phyloP scores from a whole-genome alignment of 345 rosid genomes.

The Moringa oleifera region DNA sequence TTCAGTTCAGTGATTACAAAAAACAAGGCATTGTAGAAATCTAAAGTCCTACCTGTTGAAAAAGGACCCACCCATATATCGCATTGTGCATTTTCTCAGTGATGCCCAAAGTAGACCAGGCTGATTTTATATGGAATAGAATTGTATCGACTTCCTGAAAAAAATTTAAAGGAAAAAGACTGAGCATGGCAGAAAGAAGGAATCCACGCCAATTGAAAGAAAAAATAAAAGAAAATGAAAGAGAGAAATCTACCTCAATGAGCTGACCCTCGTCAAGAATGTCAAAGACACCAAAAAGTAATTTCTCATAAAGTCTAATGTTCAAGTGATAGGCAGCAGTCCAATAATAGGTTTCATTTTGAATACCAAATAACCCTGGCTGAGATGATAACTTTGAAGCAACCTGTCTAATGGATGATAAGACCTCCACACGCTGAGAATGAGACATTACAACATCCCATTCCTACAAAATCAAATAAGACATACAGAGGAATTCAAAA shows the following conservation, averaged over 20 bases:
- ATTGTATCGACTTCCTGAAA: conserved; percentile 69
- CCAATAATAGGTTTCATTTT: conserved; percentile 79
- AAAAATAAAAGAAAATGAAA: conserved; percentile 13
- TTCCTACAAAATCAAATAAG: conserved; percentile 46
- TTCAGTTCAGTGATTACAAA: too few species aligned
- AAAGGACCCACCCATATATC: conserved; percentile 73
- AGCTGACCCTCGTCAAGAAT: conserved; percentile 91
- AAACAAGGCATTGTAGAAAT: neutral
- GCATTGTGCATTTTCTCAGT: conserved; percentile 74
- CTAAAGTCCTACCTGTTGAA: conserved; percentile 70
- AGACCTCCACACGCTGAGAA: conserved; percentile 68
- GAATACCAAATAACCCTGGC: conserved; percentile 55
- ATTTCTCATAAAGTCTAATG: conserved; percentile 68
- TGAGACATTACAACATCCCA: conserved; percentile 71
- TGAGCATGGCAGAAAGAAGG: conserved; percentile 11
- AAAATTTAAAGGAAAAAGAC: conserved; percentile 16
- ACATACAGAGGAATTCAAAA: conserved; percentile 8
- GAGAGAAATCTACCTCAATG: conserved; percentile 55
- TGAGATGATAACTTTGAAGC: conserved; percentile 54
- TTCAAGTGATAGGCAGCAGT: conserved; percentile 75
- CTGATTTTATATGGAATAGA: conserved; percentile 50
- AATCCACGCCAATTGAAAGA: conserved; percentile 1
- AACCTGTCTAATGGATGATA: conserved; percentile 62
- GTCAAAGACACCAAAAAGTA: conserved; percentile 72
- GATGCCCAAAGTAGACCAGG: conserved; percentile 91